Evolutionary conservation across 176 grass and related monocot species (phyloP).

Genomic region (Triticum timopheevii): DNA sequence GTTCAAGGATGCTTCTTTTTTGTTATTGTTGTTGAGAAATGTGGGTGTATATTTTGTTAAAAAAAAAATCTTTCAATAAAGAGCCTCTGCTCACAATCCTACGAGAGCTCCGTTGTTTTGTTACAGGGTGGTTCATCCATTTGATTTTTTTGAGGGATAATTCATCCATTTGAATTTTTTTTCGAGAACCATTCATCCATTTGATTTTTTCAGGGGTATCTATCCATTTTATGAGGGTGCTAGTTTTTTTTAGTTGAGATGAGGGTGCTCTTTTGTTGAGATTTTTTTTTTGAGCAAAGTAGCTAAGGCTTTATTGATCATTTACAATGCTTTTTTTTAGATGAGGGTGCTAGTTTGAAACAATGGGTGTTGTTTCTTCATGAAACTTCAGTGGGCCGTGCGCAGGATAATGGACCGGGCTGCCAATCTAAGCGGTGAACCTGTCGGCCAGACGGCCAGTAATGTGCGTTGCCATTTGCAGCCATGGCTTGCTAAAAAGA

Average conservation of each 20-base stretch:
- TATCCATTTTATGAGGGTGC: no score
- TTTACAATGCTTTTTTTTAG: no score
- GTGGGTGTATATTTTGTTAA: background rate
- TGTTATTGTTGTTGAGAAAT: background rate
- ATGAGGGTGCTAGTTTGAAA: background rate
- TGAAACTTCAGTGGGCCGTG: background rate
- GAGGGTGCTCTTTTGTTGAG: no score
- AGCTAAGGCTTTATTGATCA: no score
- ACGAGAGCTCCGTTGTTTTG: background rate
- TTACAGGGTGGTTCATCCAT: background rate
- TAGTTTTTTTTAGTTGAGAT: no score
- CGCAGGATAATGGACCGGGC: background rate
- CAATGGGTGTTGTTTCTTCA: background rate
- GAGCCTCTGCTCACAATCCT: background rate
- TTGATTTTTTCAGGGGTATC: no score
- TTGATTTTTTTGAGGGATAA: no score
- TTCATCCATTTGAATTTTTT: no score
- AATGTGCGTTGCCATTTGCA: no score
- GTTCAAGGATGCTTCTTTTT: background rate
- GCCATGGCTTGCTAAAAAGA: no score
- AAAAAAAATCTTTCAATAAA: background rate
- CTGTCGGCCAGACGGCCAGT: background rate
- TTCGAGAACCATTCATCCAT: no score
- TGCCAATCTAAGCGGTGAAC: background rate
- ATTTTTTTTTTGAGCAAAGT: no score